Evolutionary conservation across 2,329 filamentous ascomycete species (phyloP), one percentile per base, ranked within the genome.

Genomic region (Botrytis cinerea): DNA sequence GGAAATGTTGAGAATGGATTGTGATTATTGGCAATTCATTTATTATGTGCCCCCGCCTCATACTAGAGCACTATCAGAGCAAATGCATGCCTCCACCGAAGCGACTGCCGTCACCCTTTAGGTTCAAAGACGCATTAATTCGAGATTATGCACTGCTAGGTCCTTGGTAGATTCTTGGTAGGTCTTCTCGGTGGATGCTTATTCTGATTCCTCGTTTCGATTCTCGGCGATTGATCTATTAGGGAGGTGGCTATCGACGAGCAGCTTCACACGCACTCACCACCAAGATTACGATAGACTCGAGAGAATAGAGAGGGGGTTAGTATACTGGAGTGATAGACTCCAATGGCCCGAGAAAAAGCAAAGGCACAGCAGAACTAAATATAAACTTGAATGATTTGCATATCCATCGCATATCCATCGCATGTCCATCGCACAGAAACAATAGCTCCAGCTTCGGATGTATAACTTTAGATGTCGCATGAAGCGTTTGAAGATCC

Each of bases 401-500:
- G 57, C 57, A 35, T 59, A 22, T 59, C n/a, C n/a, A 28, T 28
- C 28, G 51, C 7, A 18, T n/a, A n/a, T n/a, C n/a, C n/a, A n/a
- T n/a, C n/a, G 57, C 57, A 35, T 59, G 12, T 59, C n/a, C n/a
- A 28, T 28, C 28, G 51, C 7, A 18, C 8, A n/a, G 51, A 54
- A 54, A 10, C 51, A 54, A 54, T 62, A 43, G 25, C 22, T 43
- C 35, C 60, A n/a, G 43, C 38, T 28, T 43, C 20, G 9, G 60
- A 63, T 45, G n/a, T 32, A 45, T 63, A 22, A 63, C 61, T 46
- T 6, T 16, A 64, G 40, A 64, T 64, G 61, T 64, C 61, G 40
- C 61, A 43, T 46, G n/a, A 64, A 46, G 61, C 32, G 61, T 64
- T 64, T 64, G 61, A 64, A 64, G 61, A 45, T 64, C n/a, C 28